Conservation (phyloP, 805 yeast species). For the Teunomyces aglyptinius region DNA sequence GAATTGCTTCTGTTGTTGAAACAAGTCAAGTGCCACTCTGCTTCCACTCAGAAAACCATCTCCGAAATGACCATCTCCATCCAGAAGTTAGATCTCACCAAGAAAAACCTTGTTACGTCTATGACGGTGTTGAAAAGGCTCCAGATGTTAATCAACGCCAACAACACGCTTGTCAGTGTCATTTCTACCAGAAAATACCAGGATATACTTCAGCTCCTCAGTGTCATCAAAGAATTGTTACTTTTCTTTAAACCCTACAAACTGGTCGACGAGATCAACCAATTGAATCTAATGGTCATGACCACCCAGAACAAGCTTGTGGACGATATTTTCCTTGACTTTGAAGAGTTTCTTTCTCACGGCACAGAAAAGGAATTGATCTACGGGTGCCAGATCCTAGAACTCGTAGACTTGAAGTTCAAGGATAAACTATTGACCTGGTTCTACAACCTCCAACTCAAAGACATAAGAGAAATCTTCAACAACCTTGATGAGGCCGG, state of each 20-base stretch:
- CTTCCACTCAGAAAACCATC: conserved; percentile 58
- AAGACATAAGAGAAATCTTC: conserved; percentile 76
- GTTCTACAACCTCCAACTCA: conserved; percentile 67
- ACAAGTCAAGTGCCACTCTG: conserved; percentile 48
- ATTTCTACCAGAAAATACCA: conserved; percentile 47
- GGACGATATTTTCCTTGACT: conserved; percentile 71
- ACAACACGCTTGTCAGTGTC: conserved; percentile 53
- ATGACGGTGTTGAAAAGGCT: conserved; percentile 85
- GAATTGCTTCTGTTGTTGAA: conserved; percentile 45
- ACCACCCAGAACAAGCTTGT: conserved; percentile 59
- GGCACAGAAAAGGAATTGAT: conserved; percentile 23
- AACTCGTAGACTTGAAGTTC: conserved; percentile 56
- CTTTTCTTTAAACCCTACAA: conserved; percentile 75
- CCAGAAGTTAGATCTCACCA: conserved; percentile 74
- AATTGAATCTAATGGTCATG: conserved; percentile 56
- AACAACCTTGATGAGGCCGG: conserved; percentile 89
- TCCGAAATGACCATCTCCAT: conserved; percentile 73
- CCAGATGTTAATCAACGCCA: conserved; percentile 80
- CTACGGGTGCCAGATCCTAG: conserved; percentile 74
- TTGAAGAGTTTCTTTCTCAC: conserved; percentile 44
- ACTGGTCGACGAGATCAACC: conserved; percentile 76
- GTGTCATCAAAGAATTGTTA: conserved; percentile 72
- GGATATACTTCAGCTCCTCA: conserved; percentile 59
- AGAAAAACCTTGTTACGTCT: conserved; percentile 76
- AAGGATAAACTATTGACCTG: conserved; percentile 62